These are phyloP conservation scores for Fusarium concolor DNA, from an alignment of 2,329 filamentous ascomycete species.

Conservation along the genomic window DNA sequence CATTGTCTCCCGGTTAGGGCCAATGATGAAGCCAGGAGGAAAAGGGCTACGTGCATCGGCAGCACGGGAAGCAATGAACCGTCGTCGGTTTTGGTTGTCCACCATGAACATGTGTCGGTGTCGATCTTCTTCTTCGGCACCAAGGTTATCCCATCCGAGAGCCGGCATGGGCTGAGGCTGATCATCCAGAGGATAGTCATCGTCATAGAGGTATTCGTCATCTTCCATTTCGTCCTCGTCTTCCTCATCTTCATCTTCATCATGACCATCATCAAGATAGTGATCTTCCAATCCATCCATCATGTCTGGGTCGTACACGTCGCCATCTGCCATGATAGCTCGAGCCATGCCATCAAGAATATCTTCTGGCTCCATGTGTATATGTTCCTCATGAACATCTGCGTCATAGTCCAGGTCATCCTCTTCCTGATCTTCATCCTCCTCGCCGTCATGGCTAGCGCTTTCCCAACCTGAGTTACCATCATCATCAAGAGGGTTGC, in stretches of 20 bases:
- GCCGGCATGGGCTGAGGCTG: conserved; percentile 60
- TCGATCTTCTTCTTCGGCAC: conserved; percentile 62
- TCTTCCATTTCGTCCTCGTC: conserved; percentile 80
- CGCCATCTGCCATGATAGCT: conserved; percentile 65
- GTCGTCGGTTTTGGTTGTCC: conserved; percentile 60
- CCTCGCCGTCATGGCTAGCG: conserved; percentile 65
- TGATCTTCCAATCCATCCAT: conserved; percentile 64
- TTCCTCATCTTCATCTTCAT: conserved; percentile 69
- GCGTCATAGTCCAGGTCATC: conserved; percentile 67
- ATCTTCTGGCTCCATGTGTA: conserved; percentile 59
- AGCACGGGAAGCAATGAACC: conserved; percentile 49
- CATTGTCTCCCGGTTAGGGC: conserved; percentile 62
- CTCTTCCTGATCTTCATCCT: conserved; percentile 64
- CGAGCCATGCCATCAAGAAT: conserved; percentile 67
- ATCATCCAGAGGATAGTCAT: conserved; percentile 64
- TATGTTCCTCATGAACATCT: conserved; percentile 64
- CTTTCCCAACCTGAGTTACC: conserved; percentile 72
- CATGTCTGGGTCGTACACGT: conserved; percentile 64
- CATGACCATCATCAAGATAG: conserved; percentile 66
- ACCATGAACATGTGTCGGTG: conserved; percentile 62
- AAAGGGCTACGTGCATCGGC: conserved; percentile 67
- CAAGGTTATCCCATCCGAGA: conserved; percentile 69
- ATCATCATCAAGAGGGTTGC: conserved; percentile 69
- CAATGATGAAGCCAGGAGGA: conserved; percentile 66
- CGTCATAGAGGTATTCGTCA: conserved; percentile 71